A percentile compares a stretch with the other conserved stretches of the same genome.
phyloP scores from a whole-genome alignment of 108 stramenopile genomes.

The Bacterosira constricta region DNA sequence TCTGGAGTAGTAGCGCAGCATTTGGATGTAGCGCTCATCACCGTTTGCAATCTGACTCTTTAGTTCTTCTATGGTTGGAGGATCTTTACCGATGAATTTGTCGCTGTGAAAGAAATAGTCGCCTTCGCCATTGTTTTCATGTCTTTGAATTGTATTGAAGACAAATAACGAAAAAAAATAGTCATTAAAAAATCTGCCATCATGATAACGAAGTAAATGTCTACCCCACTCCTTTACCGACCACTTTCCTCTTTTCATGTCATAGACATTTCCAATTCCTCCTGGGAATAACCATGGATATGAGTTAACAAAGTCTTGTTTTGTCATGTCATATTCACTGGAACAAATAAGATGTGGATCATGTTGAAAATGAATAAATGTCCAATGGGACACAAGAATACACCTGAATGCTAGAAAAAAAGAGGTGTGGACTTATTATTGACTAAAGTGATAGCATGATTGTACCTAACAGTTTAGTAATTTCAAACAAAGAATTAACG shows the following conservation, averaged over 20 bases:
- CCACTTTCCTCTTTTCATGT: not conserved
- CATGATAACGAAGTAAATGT: constrained; percentile 14
- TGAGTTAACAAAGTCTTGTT: constrained; percentile 16
- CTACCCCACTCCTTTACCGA: not conserved
- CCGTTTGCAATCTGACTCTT: not conserved
- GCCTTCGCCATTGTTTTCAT: constrained; percentile 1
- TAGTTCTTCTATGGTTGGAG: constrained; percentile 13
- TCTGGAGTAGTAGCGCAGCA: not conserved
- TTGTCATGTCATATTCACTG: constrained; percentile 4
- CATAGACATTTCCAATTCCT: constrained; percentile 7
- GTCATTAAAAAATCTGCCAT: constrained; percentile 17
- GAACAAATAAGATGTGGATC: too few relatives aligned
- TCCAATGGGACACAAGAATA: too few relatives aligned
- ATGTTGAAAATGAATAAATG: too few relatives aligned
- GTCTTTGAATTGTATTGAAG: constrained; percentile 6
- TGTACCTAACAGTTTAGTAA: too few relatives aligned
- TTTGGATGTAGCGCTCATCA: not conserved
- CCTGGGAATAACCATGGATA: too few relatives aligned
- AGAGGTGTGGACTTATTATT: too few relatives aligned
- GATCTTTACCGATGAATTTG: not conserved
- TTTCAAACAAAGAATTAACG: too few relatives aligned
- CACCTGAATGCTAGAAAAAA: too few relatives aligned
- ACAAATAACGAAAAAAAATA: constrained; percentile 1
- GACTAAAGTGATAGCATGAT: too few relatives aligned
- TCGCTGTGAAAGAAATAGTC: constrained; percentile 8